Evolutionary conservation across 768 basidiomycete species (phyloP).

Genomic region (Amanita subjunquillea): DNA sequence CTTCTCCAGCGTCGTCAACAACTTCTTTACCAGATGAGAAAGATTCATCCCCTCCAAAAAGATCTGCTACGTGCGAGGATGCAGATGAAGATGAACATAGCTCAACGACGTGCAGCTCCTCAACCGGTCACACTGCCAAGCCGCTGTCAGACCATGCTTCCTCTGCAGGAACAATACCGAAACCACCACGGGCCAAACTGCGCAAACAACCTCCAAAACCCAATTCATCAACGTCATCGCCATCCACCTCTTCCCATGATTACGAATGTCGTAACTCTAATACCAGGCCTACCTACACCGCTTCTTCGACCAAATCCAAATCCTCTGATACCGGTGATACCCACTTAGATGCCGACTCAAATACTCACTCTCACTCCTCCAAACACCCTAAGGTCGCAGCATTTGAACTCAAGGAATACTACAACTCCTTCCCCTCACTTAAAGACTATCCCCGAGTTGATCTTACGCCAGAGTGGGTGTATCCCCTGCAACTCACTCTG

Average conservation of each 20-base stretch:
- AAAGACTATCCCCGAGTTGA: slow-evolving; percentile 17
- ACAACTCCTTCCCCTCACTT: slow-evolving; percentile 7
- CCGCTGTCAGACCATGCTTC: neutral
- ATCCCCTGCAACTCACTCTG: slow-evolving; percentile 40
- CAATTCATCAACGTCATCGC: neutral
- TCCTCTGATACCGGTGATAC: neutral
- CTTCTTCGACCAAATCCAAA: neutral
- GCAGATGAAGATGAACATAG: slow-evolving; percentile 3
- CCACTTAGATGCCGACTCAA: neutral
- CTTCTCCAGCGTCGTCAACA: slow-evolving; percentile 7
- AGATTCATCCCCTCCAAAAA: neutral
- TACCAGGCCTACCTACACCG: slow-evolving; percentile 9
- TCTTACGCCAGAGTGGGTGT: slow-evolving; percentile 25
- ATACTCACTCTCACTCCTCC: neutral
- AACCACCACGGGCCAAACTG: slow-evolving; percentile 14
- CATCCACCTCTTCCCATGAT: neutral
- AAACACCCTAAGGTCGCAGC: neutral
- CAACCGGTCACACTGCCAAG: neutral
- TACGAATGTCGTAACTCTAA: slow-evolving; percentile 9
- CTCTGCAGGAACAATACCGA: slow-evolving; percentile 2
- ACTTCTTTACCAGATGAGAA: neutral
- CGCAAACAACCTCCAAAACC: slow-evolving; percentile 14
- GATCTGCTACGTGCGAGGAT: neutral
- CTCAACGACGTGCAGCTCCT: neutral
- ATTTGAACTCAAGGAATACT: slow-evolving; percentile 6